A percentile compares a stretch with the other conserved stretches of the same genome.
phyloP scores from a whole-genome alignment of 768 basidiomycete genomes.

The Tylopilus cervinicoccineus region DNA sequence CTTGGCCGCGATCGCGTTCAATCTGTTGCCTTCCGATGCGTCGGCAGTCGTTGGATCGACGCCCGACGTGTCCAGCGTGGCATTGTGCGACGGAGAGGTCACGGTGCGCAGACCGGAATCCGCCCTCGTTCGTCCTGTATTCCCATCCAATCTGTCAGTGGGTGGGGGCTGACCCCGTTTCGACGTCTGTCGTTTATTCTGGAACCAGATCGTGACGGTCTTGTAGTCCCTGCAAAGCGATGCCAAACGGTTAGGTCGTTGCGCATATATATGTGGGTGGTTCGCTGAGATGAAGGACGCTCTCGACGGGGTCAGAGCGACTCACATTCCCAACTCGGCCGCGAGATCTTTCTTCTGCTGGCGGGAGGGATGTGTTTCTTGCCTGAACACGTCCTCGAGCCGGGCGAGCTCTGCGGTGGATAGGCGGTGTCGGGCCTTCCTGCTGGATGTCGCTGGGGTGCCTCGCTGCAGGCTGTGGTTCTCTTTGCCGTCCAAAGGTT shows the following conservation, averaged over 20 bases:
- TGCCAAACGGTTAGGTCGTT: neutral
- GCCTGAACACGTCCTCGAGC: conserved; percentile 26
- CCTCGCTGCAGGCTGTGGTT: conserved; percentile 2
- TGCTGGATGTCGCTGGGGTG: conserved; percentile 5
- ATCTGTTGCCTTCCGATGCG: neutral
- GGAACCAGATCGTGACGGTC: conserved; percentile 71
- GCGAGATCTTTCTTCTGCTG: conserved; percentile 29
- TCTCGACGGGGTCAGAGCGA: neutral
- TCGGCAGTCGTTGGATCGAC: neutral
- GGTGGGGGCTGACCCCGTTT: conserved; percentile 25
- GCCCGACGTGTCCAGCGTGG: conserved; percentile 17
- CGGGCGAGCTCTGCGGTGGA: conserved; percentile 26
- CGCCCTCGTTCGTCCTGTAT: neutral
- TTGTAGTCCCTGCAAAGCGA: conserved; percentile 37
- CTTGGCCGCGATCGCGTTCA: conserved; percentile 8
- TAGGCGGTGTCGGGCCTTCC: conserved; percentile 37
- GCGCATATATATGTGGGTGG: neutral
- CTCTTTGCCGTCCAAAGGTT: conserved; percentile 14
- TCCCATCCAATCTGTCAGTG: neutral
- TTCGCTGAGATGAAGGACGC: neutral
- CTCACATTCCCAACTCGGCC: conserved; percentile 27
- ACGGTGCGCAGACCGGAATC: conserved; percentile 26
- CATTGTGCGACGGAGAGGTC: conserved; percentile 28
- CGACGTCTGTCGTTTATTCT: conserved; percentile 68
- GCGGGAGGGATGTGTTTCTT: conserved; percentile 29